Percentiles rank a stretch among this genome's conserved stretches.
Conservation (phyloP, 306 rosid species). For the Alnus glutinosa region DNA sequence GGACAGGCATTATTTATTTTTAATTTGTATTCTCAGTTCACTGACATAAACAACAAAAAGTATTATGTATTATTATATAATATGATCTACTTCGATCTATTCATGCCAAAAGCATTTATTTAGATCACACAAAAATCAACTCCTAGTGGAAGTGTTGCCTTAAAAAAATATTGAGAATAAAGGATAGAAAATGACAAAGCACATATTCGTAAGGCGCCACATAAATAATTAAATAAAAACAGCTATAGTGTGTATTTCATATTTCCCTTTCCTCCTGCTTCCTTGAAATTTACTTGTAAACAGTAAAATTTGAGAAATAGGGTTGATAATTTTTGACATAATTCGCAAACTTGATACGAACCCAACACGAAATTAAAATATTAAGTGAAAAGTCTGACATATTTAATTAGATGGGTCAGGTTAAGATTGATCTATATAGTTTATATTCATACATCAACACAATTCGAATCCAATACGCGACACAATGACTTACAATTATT, state of each 20-base stretch:
- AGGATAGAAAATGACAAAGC: not conserved
- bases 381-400: no score
- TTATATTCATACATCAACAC: no score
- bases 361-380: no score
- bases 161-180: not conserved
- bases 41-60: conserved; percentile 3
- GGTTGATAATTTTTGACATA: no score
- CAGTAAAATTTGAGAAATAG: not conserved
- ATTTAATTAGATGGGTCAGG: no score
- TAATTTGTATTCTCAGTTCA: not conserved
- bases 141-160: not conserved
- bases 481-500: no score
- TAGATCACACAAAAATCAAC: no score
- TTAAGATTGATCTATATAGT: no score
- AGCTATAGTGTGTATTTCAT: not conserved
- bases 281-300: not conserved
- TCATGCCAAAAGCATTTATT: no score
- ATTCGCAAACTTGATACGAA: no score
- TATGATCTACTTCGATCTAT: not conserved
- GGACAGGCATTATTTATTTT: not conserved
- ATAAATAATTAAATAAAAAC: not conserved
- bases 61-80: not conserved
- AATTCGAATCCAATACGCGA: no score
- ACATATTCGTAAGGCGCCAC: not conserved
- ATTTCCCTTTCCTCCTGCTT: not conserved